Conservation (phyloP, 2,329 filamentous ascomycete species). For the Clathrospora elynae region DNA sequence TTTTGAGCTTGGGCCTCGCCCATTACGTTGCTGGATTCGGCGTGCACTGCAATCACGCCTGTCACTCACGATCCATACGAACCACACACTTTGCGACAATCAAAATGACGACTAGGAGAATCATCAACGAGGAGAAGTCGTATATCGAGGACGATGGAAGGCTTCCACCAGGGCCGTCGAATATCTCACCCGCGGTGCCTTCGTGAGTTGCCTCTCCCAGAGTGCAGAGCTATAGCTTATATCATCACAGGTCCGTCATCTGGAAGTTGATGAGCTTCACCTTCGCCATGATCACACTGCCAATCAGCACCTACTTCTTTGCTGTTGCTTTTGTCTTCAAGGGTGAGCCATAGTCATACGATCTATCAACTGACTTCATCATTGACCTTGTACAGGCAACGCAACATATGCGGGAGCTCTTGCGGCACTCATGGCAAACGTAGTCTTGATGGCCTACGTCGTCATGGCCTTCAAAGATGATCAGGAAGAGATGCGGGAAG, state of each 20-base stretch:
- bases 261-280: constrained; percentile 89
- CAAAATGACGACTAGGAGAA: constrained; percentile 72
- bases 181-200: constrained; percentile 82
- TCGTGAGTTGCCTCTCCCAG: constrained; percentile 60
- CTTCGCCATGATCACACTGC: constrained; percentile 84
- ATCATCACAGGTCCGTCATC: constrained; percentile 71
- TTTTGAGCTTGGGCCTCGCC: constrained; percentile 21
- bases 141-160: constrained; percentile 55
- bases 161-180: constrained; percentile 60
- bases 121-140: constrained; percentile 68
- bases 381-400: constrained; percentile 66
- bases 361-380: constrained; percentile 1
- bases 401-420: constrained; percentile 82
- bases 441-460: constrained; percentile 88
- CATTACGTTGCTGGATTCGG: constrained; percentile 25
- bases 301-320: constrained; percentile 87
- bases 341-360: constrained; percentile 59
- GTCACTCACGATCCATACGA: constrained; percentile 6
- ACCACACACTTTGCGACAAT: constrained; percentile 4
- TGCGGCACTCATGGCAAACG: constrained; percentile 88
- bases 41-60: not conserved
- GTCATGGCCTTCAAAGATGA: constrained; percentile 92
- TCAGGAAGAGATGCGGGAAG: constrained; percentile 56
- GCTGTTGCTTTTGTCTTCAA: constrained; percentile 77
- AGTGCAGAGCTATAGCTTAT: constrained; percentile 1